Conservation (phyloP, 2,329 filamentous ascomycete species). For the Calonectria pseudoturangicola region DNA sequence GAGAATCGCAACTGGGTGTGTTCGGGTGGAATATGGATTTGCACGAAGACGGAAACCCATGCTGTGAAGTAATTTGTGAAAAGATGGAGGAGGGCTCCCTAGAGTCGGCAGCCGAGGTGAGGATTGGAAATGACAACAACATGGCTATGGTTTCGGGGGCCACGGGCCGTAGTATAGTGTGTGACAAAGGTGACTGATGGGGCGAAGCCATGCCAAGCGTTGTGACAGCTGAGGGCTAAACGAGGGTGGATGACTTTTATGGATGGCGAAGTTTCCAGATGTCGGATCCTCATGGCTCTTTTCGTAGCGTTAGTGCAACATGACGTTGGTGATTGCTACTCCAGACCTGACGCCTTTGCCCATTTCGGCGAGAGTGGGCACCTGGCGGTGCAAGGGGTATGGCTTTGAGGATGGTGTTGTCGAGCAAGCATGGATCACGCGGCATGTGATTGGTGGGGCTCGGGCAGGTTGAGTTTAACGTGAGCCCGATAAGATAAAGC, state of each 20-base stretch:
- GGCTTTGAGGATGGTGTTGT: slow-evolving; percentile 14
- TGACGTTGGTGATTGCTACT: slow-evolving; percentile 16
- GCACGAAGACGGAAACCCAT: slow-evolving; percentile 8
- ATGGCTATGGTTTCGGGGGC: slow-evolving; percentile 36
- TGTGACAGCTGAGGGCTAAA: slow-evolving; percentile 21
- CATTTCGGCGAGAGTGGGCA: slow-evolving; percentile 26
- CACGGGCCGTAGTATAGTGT: slow-evolving; percentile 20
- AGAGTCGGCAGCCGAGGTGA: slow-evolving; percentile 40
- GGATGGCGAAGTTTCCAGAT: slow-evolving; percentile 27
- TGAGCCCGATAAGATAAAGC: slow-evolving; percentile 54
- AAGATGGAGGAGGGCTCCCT: slow-evolving; percentile 15
- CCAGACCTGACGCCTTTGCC: slow-evolving; percentile 12
- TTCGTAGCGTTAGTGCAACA: slow-evolving; percentile 23
- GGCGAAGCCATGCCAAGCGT: slow-evolving; percentile 21
- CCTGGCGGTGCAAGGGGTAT: slow-evolving; percentile 30
- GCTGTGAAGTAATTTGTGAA: slow-evolving; percentile 18
- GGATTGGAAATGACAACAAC: slow-evolving; percentile 47
- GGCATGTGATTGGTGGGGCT: slow-evolving; percentile 44
- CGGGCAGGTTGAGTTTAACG: slow-evolving; percentile 27
- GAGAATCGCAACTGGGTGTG: not conserved
- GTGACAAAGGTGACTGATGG: slow-evolving; percentile 28
- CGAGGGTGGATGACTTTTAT: slow-evolving; percentile 25
- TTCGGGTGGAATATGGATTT: not conserved
- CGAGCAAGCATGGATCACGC: not conserved
- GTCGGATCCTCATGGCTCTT: slow-evolving; percentile 18